Base-by-base conservation (phyloP, 139 green algal species). In the Chlorella sp. region DNA sequence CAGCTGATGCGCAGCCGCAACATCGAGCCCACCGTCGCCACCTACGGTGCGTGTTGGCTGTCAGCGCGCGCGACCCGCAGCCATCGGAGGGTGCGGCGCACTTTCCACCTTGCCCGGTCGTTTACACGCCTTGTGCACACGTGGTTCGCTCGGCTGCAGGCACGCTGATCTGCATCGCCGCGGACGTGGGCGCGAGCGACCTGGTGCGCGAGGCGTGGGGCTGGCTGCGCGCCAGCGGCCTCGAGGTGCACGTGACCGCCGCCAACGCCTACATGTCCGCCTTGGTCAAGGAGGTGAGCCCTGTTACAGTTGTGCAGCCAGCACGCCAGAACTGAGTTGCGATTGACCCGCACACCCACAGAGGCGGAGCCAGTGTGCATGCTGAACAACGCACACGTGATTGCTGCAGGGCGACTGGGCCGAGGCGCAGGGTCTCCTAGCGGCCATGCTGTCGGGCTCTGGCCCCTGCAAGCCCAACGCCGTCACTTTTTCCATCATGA, bases 401-500 rank as follows among this genome's bases (percentile, higher is more conserved):
- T 30, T 60, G 5, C 22, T n/a, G 26, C 81, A 90, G 70, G 83
- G 82, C 29, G 78, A 87, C 50, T 90, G 85, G 76, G 75, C 83
- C 5, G 73, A 85, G 51, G 87, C 87, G 0, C 33, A 82, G 74
- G 32, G 62, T 1, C 75, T 88, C 34, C 91, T 92, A 61, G 33
- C 68, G 3, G 64, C 60, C 27, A 74, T 92, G 64, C 68, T 87
- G 76, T 59, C 51, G 29, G 69, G 73, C 10, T 42, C 31, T 23
- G 67, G 74, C 10, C 76, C 75, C 24, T 76, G 81, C 62, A 74
- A 75, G 26, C 85, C 88, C 51, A 93, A 90, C 63, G 78, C 79
- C 49, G 83, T 88, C 33, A 92, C 85, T 49, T 93, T 91, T 77
- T 89, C 87, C 77, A 83, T 80, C 22, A 77, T 93, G 31, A 90